A percentile compares a stretch with the other conserved stretches of the same genome.
These are phyloP conservation scores for Dryas octopetala DNA, from an alignment of 306 rosid genomes.

Conservation along the genomic window DNA sequence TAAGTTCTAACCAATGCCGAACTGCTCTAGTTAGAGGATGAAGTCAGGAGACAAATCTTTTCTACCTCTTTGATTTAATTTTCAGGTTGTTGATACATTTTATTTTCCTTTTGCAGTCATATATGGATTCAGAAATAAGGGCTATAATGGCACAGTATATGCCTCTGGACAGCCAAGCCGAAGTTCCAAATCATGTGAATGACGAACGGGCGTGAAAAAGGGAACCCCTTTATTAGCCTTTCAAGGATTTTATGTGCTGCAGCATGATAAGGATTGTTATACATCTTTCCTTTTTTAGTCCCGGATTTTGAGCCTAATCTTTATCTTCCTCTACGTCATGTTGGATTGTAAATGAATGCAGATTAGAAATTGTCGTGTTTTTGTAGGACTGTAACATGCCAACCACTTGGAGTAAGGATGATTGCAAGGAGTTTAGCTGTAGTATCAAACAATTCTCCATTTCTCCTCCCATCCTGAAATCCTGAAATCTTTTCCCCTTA, in stretches of 20 bases:
- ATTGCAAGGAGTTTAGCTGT: slow-evolving; percentile 14
- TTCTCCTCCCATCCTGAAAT: neutral
- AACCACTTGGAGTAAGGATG: slow-evolving; percentile 24
- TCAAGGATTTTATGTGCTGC: slow-evolving; percentile 28
- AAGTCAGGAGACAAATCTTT: neutral
- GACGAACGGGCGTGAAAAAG: slow-evolving; percentile 57
- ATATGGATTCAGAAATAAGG: slow-evolving; percentile 98
- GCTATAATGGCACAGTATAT: slow-evolving; percentile 99
- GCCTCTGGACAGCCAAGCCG: slow-evolving; percentile 97
- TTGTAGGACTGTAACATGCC: slow-evolving; percentile 38
- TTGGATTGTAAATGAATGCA: slow-evolving; percentile 43
- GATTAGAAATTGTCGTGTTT: slow-evolving; percentile 36
- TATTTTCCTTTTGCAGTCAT: slow-evolving; percentile 62
- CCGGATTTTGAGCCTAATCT: slow-evolving; percentile 41
- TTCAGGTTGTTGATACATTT: slow-evolving; percentile 22
- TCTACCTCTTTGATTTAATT: neutral
- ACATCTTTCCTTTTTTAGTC: slow-evolving; percentile 33
- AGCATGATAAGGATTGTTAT: slow-evolving; percentile 38
- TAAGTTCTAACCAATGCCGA: neutral
- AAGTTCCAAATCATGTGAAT: slow-evolving; percentile 61
- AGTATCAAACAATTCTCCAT: neutral
- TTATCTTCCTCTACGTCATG: slow-evolving; percentile 36
- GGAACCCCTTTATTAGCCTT: slow-evolving; percentile 7
- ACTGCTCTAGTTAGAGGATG: neutral
- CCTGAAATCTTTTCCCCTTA: neutral